A percentile compares a stretch with the other conserved stretches of the same genome.
These are phyloP conservation scores for Aureobasidium sp. DNA, from an alignment of 2,329 filamentous ascomycete species.

Conservation along the genomic window DNA sequence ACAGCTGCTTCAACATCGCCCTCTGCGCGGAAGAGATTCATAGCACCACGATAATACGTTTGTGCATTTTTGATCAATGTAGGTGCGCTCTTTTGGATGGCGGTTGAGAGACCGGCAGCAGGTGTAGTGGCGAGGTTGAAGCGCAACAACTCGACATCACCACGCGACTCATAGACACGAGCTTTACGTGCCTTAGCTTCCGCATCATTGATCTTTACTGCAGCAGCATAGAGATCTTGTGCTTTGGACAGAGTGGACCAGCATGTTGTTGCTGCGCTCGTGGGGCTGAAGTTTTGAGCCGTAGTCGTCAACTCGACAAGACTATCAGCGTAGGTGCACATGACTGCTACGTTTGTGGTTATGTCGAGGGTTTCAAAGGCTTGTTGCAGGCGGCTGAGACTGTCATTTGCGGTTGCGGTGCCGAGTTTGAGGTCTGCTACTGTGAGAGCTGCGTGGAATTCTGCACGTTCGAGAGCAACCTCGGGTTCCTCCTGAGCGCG, in stretches of 20 bases:
- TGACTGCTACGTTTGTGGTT: conserved; percentile 39
- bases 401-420: conserved; percentile 45
- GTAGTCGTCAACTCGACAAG: conserved; percentile 43
- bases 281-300: background rate
- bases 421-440: conserved; percentile 50
- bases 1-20: conserved; percentile 20
- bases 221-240: conserved; percentile 43
- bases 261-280: conserved; percentile 24
- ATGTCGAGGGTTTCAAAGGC: conserved; percentile 29
- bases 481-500: conserved; percentile 21
- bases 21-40: conserved; percentile 22
- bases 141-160: conserved; percentile 49
- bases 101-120: conserved; percentile 33
- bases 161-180: conserved; percentile 48
- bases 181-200: conserved; percentile 39
- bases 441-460: conserved; percentile 49
- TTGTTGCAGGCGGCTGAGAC: conserved; percentile 36
- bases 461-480: conserved; percentile 45
- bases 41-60: conserved; percentile 51
- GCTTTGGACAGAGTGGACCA: conserved; percentile 50
- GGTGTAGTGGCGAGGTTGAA: conserved; percentile 40
- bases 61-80: conserved; percentile 50
- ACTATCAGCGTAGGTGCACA: conserved; percentile 51
- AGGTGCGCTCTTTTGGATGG: conserved; percentile 35
- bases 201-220: conserved; percentile 41